phyloP scores from a whole-genome alignment of 331 rosid genomes.

The Saraca asoca region DNA sequence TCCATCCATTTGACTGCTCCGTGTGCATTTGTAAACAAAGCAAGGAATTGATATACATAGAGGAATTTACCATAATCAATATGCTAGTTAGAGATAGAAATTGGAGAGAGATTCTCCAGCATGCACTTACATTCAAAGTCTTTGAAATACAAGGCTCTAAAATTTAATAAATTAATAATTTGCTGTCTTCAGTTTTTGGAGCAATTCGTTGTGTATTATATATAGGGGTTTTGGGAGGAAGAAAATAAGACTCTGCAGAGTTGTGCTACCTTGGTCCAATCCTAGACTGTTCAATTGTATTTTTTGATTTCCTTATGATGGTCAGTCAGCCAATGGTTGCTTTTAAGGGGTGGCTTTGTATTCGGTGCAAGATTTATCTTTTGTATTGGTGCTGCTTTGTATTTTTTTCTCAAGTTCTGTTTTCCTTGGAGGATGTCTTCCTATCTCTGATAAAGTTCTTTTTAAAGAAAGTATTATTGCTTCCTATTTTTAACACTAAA shows the following conservation, averaged over 20 bases:
- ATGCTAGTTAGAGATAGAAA: no score
- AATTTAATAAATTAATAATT: neutral
- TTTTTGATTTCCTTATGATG: neutral
- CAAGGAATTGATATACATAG: neutral
- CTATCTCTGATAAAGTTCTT: neutral
- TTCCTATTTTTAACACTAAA: no score
- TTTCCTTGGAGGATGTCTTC: neutral
- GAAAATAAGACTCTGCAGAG: no score
- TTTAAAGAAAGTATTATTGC: neutral
- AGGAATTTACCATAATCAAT: neutral
- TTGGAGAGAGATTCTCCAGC: neutral
- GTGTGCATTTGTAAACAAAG: neutral
- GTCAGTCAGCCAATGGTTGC: conserved; percentile 21
- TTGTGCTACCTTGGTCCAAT: no score
- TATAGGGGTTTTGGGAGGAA: no score
- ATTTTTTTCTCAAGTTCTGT: neutral
- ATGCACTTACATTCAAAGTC: neutral
- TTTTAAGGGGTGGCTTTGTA: neutral
- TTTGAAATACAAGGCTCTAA: neutral
- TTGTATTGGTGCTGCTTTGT: neutral
- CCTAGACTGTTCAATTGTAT: no score
- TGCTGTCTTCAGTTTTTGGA: neutral
- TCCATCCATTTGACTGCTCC: neutral
- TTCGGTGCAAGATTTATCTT: neutral
- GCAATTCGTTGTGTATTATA: neutral